Conservation (phyloP, 208 protist species). For the Borovskyia barvae region DNA sequence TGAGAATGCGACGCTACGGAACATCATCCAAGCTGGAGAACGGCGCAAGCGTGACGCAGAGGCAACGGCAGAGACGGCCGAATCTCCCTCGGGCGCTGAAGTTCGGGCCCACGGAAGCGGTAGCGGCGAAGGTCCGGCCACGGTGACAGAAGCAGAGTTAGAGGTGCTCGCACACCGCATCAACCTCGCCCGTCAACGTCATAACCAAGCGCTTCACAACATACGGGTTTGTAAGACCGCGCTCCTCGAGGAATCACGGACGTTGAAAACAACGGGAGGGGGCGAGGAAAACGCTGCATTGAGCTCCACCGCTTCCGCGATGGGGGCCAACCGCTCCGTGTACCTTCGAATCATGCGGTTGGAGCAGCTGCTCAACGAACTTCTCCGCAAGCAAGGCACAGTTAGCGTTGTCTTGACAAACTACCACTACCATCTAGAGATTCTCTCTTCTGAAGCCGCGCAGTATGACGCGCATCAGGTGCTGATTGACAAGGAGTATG, state of each 20-base stretch:
- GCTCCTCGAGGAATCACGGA: neutral
- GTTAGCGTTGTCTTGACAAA: slow-evolving; percentile 74
- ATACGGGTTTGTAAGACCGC: slow-evolving; percentile 13
- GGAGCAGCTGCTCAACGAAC: slow-evolving; percentile 90
- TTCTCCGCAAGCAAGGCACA: slow-evolving; percentile 87
- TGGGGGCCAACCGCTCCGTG: slow-evolving; percentile 45
- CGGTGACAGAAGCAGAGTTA: slow-evolving; percentile 60
- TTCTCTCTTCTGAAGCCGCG: slow-evolving; percentile 62
- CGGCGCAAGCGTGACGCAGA: slow-evolving; percentile 20
- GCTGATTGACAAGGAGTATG: slow-evolving; percentile 59
- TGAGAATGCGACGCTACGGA: slow-evolving; percentile 59
- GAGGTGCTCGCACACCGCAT: slow-evolving; percentile 46
- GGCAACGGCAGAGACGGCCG: neutral
- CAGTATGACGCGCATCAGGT: slow-evolving; percentile 65
- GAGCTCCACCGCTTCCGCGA: slow-evolving; percentile 3
- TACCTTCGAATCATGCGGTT: slow-evolving; percentile 83
- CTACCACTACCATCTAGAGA: slow-evolving; percentile 81
- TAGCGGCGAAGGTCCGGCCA: slow-evolving; percentile 4
- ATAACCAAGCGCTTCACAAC: slow-evolving; percentile 58
- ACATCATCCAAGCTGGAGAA: slow-evolving; percentile 47
- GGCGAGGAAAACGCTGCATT: too few species aligned
- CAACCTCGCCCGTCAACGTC: slow-evolving; percentile 35
- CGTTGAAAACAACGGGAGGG: neutral
- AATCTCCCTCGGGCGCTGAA: neutral
- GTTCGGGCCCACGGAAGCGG: slow-evolving; percentile 10